Base-by-base conservation (phyloP, 768 basidiomycete genomes). In the Suillus subluteus region DNA sequence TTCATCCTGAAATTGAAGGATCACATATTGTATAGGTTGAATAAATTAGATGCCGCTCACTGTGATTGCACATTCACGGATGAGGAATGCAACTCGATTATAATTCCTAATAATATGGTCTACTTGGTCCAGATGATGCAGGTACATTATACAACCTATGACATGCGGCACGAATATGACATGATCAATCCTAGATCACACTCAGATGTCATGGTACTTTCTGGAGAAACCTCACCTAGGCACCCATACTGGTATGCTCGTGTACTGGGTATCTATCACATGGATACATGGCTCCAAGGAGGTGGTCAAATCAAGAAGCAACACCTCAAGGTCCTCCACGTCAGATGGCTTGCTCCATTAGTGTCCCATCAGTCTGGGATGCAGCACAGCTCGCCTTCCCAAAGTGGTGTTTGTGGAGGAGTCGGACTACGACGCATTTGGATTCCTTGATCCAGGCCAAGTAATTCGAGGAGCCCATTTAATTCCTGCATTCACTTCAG, bases 201-300 rank as follows among this genome's bases (percentile, higher is more conserved):
- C 1, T 58, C 56, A 54, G 61, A 66, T 26, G 26, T 59, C 16
- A 63, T 38, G 23, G 13, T 37, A 18, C 30, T 55, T n/a, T 21
- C 44, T 6, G 35, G 55, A 43, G 41, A 46, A 52, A 23, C 2
- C 1, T 0, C 7, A 0, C 15, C n/a, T 12, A 6, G 6, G 2
- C 62, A 67, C 32, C 63, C 55, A 2, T 67, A 55, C 11, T 58
- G 30, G 30, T 64, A 67, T 26, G 63, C 63, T 4, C 37, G 26
- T 1, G 62, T 67, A 11, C 11, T 73, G 6, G 68, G 72, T 23
- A 65, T 74, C 1, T 74, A 64, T 61, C 73, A 74, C 40, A 68
- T 64, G 21, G 62, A 71, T 18, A 68, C 67, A 18, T 67, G 7
- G 54, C 26, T 26, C 2, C 1, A 26, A 26, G 26, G 26, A 1